These are phyloP conservation scores for Populus simonii DNA, from an alignment of 345 rosid species.

Conservation along the genomic window DNA sequence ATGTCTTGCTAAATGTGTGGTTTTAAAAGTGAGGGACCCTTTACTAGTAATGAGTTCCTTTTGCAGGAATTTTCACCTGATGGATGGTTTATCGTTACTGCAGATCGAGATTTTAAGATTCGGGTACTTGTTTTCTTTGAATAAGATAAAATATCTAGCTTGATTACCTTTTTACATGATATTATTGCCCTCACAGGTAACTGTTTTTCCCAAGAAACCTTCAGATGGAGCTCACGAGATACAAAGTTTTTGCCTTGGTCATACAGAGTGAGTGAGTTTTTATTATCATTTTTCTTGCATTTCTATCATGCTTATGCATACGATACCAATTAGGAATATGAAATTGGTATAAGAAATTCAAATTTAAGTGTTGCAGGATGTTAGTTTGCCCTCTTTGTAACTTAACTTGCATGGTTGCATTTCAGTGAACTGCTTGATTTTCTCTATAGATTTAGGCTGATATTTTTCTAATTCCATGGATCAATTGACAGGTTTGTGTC, in stretches of 20 bases:
- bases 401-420: not conserved
- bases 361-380: not conserved
- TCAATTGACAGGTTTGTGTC: conserved; percentile 62
- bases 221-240: conserved; percentile 89
- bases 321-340: not conserved
- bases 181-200: conserved; percentile 49
- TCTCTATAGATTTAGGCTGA: not conserved
- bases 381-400: not conserved
- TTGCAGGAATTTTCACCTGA: conserved; percentile 85
- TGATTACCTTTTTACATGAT: conserved; percentile 8
- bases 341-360: not conserved
- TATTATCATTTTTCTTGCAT: conserved; percentile 4
- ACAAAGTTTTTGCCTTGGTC: conserved; percentile 94
- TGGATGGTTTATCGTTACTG: conserved; percentile 68
- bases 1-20: not conserved
- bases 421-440: not conserved
- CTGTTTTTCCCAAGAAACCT: conserved; percentile 77
- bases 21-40: not conserved
- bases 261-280: conserved; percentile 80
- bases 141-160: conserved; percentile 1
- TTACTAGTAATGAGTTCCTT: conserved; percentile 9
- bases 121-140: conserved; percentile 51
- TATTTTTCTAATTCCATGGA: not conserved
- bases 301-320: not conserved
- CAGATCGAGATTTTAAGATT: conserved; percentile 88